Evolutionary conservation across 202 grass and related monocot species (phyloP).

Genomic region (Elaeis oleifera): DNA sequence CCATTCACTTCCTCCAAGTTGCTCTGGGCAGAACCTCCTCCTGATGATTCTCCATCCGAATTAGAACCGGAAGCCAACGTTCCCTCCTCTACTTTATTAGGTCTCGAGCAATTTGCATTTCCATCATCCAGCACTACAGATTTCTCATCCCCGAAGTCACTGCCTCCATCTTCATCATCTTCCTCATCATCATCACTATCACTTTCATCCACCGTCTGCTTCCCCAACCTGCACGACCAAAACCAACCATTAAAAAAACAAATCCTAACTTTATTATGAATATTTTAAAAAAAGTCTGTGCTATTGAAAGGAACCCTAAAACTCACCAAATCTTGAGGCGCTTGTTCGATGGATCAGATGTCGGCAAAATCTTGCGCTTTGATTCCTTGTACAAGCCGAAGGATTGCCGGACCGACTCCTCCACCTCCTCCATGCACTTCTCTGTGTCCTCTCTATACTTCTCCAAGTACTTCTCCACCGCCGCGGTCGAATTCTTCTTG

Average conservation of each 20-base stretch:
- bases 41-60: constrained; percentile 55
- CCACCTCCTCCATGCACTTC: constrained; percentile 62
- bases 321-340: constrained; percentile 86
- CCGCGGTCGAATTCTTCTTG: constrained; percentile 32
- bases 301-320: background rate
- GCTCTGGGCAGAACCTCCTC: constrained; percentile 28
- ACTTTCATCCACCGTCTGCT: constrained; percentile 67
- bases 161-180: constrained; percentile 26
- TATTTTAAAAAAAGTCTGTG: background rate
- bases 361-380: constrained; percentile 57
- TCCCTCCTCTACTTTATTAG: constrained; percentile 34
- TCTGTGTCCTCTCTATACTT: constrained; percentile 76
- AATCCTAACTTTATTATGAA: background rate
- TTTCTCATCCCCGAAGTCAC: constrained; percentile 36
- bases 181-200: constrained; percentile 59
- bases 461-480: constrained; percentile 84
- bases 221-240: constrained; percentile 62
- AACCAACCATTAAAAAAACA: background rate
- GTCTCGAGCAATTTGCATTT: constrained; percentile 48
- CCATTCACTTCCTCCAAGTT: constrained; percentile 39
- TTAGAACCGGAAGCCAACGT: constrained; percentile 35
- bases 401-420: constrained; percentile 67
- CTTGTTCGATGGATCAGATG: constrained; percentile 46
- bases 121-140: constrained; percentile 52
- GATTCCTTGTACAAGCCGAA: constrained; percentile 41